phyloP scores from a whole-genome alignment of 768 basidiomycete genomes.

The Cubamyces sp. region DNA sequence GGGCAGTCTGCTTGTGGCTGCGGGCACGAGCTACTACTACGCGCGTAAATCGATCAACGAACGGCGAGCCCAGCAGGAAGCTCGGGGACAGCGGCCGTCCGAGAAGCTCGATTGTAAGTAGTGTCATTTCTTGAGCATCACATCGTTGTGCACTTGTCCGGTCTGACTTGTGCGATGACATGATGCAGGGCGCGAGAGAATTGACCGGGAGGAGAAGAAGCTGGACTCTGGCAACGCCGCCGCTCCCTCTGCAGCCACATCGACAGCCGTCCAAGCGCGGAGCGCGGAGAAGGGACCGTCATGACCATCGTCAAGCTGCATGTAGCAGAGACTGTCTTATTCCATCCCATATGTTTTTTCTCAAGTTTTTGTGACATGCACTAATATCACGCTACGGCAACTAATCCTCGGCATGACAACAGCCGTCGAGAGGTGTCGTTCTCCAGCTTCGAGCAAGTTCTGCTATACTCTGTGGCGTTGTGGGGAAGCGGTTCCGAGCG shows the following conservation, averaged over 20 bases:
- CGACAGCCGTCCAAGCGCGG: conserved; percentile 1
- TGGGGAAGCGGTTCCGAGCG: neutral
- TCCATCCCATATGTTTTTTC: neutral
- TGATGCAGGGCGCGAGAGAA: conserved; percentile 18
- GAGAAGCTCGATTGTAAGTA: conserved; percentile 40
- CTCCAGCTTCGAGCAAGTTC: neutral
- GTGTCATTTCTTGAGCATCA: neutral
- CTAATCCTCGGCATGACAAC: neutral
- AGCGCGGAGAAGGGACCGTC: conserved; percentile 6
- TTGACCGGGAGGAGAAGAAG: conserved; percentile 21
- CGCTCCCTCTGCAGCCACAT: neutral
- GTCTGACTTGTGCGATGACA: neutral
- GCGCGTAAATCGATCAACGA: conserved; percentile 43
- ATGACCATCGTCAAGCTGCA: neutral
- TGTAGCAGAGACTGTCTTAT: neutral
- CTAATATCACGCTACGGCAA: too few relatives aligned
- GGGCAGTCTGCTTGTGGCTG: conserved; percentile 40
- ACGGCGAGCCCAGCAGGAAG: conserved; percentile 38
- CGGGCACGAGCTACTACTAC: conserved; percentile 43
- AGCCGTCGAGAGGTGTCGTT: neutral
- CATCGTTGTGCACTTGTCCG: neutral
- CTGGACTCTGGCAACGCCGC: neutral
- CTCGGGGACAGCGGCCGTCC: conserved; percentile 36
- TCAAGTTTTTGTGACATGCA: too few relatives aligned
- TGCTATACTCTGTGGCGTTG: neutral